Percentiles rank a stretch among this genome's conserved stretches.
Conservation (phyloP, 805 yeast genomes). For the Pichia rugopelliculosa region DNA sequence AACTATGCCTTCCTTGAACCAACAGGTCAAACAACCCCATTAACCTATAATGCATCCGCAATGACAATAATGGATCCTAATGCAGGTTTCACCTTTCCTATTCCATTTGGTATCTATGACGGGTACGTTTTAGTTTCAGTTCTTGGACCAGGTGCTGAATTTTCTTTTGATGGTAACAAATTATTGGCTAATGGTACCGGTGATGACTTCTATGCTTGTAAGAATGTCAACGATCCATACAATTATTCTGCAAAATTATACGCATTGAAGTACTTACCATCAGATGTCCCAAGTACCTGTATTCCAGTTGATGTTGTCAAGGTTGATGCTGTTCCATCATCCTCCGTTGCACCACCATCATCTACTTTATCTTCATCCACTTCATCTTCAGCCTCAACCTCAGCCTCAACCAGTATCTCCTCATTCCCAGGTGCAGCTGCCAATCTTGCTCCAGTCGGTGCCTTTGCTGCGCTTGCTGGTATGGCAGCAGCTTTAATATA, state of each 20-base stretch:
- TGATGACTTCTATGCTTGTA: constrained; percentile 34
- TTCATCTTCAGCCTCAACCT: neutral
- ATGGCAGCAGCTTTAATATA: constrained; percentile 6
- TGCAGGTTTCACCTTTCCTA: neutral
- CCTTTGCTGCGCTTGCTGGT: constrained; percentile 6
- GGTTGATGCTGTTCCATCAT: too few species aligned
- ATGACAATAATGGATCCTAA: constrained; percentile 10
- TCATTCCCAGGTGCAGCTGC: constrained; percentile 1
- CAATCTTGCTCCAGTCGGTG: constrained; percentile 3
- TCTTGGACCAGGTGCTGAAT: constrained; percentile 8
- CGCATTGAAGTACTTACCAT: constrained; percentile 25
- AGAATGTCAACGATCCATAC: constrained; percentile 40
- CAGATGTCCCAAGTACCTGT: constrained; percentile 20
- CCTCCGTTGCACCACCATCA: too few species aligned
- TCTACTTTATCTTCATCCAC: constrained; percentile 3
- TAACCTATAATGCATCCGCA: constrained; percentile 18
- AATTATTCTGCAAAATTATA: constrained; percentile 26
- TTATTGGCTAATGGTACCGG: constrained; percentile 28
- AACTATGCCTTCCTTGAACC: constrained; percentile 30
- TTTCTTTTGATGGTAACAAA: constrained; percentile 17
- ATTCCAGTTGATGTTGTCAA: constrained; percentile 5
- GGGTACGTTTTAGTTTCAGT: constrained; percentile 12
- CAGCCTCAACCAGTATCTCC: neutral
- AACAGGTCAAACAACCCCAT: neutral
- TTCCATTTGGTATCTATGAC: constrained; percentile 2